A percentile compares a stretch with the other conserved stretches of the same genome.
phyloP scores from a whole-genome alignment of 768 basidiomycete genomes.

The Strobilomyces dryophilus region DNA sequence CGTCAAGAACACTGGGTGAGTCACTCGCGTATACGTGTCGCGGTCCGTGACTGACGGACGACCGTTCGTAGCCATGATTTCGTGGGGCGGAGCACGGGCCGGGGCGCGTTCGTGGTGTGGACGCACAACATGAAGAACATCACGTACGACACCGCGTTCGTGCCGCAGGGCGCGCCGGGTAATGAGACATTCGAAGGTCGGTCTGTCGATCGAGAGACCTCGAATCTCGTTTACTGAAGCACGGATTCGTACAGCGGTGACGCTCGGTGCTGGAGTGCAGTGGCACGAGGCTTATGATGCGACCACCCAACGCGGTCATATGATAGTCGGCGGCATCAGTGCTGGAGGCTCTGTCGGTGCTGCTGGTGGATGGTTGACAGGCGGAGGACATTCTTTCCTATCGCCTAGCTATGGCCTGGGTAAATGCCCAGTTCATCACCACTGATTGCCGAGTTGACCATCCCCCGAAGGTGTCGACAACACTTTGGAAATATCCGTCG shows the following conservation, averaged over 20 bases:
- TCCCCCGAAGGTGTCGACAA: slow-evolving; percentile 41
- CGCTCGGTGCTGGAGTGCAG: slow-evolving; percentile 41
- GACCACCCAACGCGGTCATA: slow-evolving; percentile 31
- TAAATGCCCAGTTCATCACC: slow-evolving; percentile 7
- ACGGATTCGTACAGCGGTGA: slow-evolving; percentile 23
- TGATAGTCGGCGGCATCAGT: slow-evolving; percentile 41
- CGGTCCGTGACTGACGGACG: neutral
- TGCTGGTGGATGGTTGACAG: slow-evolving; percentile 45
- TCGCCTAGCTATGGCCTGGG: slow-evolving; percentile 42
- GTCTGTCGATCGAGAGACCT: neutral
- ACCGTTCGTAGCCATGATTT: slow-evolving; percentile 31
- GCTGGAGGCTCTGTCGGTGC: slow-evolving; percentile 30
- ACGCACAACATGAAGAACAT: slow-evolving; percentile 33
- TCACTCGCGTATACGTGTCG: neutral
- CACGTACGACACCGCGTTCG: slow-evolving; percentile 15
- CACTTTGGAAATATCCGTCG: slow-evolving; percentile 40
- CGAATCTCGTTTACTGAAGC: neutral
- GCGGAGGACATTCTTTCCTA: slow-evolving; percentile 43
- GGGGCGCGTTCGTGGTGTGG: slow-evolving; percentile 39
- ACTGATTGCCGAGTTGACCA: neutral
- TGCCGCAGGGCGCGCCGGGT: slow-evolving; percentile 29
- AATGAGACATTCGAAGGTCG: slow-evolving; percentile 3
- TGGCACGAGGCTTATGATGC: slow-evolving; percentile 42
- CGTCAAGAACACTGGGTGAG: slow-evolving; percentile 24
- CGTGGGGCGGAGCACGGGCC: slow-evolving; percentile 36